Base-by-base conservation (phyloP, 2,329 filamentous ascomycete genomes). In the Colletotrichum falcatum region DNA sequence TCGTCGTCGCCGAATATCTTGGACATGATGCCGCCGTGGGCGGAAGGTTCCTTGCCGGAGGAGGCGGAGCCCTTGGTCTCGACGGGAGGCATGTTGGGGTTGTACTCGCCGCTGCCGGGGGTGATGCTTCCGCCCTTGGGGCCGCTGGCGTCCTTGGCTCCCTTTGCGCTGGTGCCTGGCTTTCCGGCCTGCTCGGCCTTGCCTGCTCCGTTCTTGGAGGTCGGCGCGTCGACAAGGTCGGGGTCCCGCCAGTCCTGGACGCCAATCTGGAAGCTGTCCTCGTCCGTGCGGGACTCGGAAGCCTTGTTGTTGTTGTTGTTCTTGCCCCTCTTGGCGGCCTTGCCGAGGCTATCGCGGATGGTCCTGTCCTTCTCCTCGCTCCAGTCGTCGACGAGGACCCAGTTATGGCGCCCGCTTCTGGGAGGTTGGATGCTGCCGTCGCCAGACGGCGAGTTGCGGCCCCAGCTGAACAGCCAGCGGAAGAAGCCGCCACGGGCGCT, bases 161-260 rank as follows among this genome's bases (percentile, higher is more conserved):
- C 51, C 59, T 76, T 77, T 9, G 72, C 55, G 12, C 8, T 44
- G 49, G 11, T 53, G 42, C 66, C 60, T 26, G 65, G 58, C 73
- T 77, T 70, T 28, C 60, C 72, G 39, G 74, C 70, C 66, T 53
- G 48, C 20, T 58, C 56, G 42, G 56, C n/a, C 23, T 54, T 48
- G 11, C 69, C 65, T 35, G 54, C 76, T n/a, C 71, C 73, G 23
- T 72, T 55, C 42, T 48, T 81, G 7, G 70, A 66, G 35, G 94
- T 92, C 16, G 69, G 65, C 5, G 48, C 65, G 35, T 69, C 69
- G 20, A 71, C 65, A 39, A 71, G 35, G 26, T 71, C 69, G 7
- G 92, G 91, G 78, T 96, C 93, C 74, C 93, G 88, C 93, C 93
- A 95, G 77, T 96, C 93, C 74, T 96, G 92, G 16, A 94, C 90